These are phyloP conservation scores for Cyclotella sp. DNA, from an alignment of 108 stramenopile species.

Conservation along the genomic window DNA sequence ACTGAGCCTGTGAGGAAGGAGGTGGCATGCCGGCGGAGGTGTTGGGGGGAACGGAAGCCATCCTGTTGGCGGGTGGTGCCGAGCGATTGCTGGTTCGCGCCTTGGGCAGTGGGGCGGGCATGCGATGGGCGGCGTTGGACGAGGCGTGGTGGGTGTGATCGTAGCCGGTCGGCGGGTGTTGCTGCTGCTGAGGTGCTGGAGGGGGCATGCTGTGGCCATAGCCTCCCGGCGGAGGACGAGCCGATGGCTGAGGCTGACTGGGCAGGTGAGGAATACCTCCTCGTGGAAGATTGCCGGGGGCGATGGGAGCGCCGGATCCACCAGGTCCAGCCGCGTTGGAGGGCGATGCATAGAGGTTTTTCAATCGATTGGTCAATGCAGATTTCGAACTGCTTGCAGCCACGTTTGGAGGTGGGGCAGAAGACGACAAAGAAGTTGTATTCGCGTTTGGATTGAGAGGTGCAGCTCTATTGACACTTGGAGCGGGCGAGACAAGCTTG, in stretches of 20 bases:
- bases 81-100: conserved; percentile 27
- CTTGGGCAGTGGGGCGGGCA: conserved; percentile 40
- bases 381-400: conserved; percentile 28
- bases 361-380: conserved; percentile 47
- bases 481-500: background rate
- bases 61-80: conserved; percentile 26
- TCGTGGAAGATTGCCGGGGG: background rate
- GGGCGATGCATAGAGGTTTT: conserved; percentile 36
- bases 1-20: background rate
- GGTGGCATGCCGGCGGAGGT: background rate
- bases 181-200: conserved; percentile 8
- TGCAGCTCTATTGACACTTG: background rate
- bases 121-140: background rate
- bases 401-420: background rate
- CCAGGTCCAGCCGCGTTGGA: conserved; percentile 12
- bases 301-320: background rate
- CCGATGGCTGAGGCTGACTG: background rate
- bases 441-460: background rate
- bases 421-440: background rate
- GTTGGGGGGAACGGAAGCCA: conserved; percentile 30
- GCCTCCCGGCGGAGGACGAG: background rate
- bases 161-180: conserved; percentile 5
- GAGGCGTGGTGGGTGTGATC: background rate
- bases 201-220: conserved; percentile 7
- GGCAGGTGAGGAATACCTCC: background rate